Conservation (phyloP, 1,284 basidiomycete genomes). For the Rhodotorula sp. region DNA sequence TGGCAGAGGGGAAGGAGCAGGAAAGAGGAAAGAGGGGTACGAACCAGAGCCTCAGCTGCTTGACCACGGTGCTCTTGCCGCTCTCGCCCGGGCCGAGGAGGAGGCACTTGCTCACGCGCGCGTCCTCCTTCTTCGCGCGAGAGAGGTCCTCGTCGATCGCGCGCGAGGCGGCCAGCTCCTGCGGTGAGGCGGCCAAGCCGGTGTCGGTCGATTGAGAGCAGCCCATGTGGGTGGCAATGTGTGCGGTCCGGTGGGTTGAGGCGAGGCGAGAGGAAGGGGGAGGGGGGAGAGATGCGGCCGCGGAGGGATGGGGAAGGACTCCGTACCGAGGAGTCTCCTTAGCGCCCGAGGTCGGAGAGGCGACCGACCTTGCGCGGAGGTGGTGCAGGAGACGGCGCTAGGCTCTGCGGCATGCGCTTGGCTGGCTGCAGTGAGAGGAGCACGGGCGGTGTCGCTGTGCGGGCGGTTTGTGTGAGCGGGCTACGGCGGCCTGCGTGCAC, state of each 20-base stretch:
- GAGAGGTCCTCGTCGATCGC: conserved; percentile 17
- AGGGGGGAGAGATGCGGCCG: not conserved
- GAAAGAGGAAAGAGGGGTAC: not conserved
- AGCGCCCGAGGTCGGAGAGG: conserved; percentile 48
- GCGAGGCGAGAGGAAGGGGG: not conserved
- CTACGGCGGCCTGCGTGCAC: too few species aligned
- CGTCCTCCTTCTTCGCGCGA: not conserved
- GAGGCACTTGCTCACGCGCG: conserved; percentile 19
- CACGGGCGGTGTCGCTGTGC: too few species aligned
- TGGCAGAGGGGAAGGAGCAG: not conserved
- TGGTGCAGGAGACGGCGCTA: too few species aligned
- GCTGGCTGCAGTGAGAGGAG: too few species aligned
- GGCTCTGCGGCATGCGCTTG: too few species aligned
- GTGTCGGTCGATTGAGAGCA: conserved; percentile 10
- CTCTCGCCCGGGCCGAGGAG: conserved; percentile 47
- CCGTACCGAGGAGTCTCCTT: too few species aligned
- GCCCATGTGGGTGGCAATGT: conserved; percentile 6
- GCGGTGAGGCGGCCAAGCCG: not conserved
- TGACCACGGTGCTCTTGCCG: conserved; percentile 44
- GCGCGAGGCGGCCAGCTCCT: not conserved
- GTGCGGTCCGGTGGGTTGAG: conserved; percentile 49
- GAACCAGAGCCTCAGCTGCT: conserved; percentile 29
- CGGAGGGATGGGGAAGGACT: too few species aligned
- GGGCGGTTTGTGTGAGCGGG: too few species aligned
- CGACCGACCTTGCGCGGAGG: too few species aligned